These are phyloP conservation scores for Elsinoe perseae DNA, from an alignment of 2,329 filamentous ascomycete species.

Conservation along the genomic window DNA sequence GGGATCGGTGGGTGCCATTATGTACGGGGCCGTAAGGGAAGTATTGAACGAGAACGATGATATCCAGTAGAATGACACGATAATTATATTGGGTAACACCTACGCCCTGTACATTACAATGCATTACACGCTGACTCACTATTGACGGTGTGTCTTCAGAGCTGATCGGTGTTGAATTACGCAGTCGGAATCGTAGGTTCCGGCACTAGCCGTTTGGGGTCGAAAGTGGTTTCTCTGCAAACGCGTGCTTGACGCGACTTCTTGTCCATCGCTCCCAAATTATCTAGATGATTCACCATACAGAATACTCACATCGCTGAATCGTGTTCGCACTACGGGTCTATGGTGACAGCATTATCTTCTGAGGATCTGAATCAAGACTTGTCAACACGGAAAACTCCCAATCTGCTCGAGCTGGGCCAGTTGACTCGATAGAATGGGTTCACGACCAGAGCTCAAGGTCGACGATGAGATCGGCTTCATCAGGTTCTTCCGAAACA, in stretches of 20 bases:
- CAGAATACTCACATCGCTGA: neutral
- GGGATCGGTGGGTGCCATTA: slow-evolving; percentile 9
- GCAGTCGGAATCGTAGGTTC: neutral
- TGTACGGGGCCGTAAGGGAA: neutral
- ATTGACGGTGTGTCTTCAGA: neutral
- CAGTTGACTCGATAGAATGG: slow-evolving; percentile 33
- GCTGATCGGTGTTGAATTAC: neutral
- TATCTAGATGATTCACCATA: neutral
- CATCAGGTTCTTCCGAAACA: slow-evolving; percentile 90
- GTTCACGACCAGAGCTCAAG: slow-evolving; percentile 50
- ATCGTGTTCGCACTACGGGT: too few relatives aligned
- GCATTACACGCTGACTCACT: neutral
- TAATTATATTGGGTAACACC: too few relatives aligned
- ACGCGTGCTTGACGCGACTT: slow-evolving; percentile 14
- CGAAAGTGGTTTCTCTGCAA: slow-evolving; percentile 5
- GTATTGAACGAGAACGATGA: neutral
- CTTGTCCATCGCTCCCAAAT: neutral
- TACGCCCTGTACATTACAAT: neutral
- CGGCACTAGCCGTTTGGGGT: slow-evolving; percentile 4
- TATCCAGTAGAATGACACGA: neutral
- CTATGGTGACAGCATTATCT: too few relatives aligned
- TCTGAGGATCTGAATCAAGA: too few relatives aligned
- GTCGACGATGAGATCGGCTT: slow-evolving; percentile 96
- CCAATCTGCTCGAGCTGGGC: neutral
- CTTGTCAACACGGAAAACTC: too few relatives aligned